Evolutionary conservation across 768 basidiomycete genomes (phyloP).

Genomic region (Dioszegia aurantiaca): DNA sequence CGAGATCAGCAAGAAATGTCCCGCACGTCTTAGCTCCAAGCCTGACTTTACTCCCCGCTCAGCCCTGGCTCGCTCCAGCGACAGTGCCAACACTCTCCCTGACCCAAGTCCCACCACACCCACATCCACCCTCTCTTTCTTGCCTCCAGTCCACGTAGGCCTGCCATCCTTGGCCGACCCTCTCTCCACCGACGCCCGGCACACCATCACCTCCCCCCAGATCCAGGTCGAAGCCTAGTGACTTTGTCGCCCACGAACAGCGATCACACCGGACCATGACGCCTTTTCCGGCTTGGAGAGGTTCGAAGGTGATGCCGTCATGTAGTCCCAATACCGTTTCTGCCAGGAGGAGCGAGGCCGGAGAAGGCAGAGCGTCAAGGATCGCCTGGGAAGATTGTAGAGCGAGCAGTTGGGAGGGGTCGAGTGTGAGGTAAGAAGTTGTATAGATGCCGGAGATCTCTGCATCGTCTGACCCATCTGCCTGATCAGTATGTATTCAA

Average conservation of each 20-base stretch:
- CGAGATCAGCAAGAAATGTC: no score
- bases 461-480: not conserved
- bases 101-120: conserved; percentile 41
- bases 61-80: not conserved
- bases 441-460: not conserved
- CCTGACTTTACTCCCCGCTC: not conserved
- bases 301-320: conserved; percentile 28
- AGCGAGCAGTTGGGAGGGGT: conserved; percentile 12
- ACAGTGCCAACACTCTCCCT: not conserved
- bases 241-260: conserved; percentile 8
- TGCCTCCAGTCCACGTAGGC: conserved; percentile 17
- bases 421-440: conserved; percentile 5
- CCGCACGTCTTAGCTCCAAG: no score
- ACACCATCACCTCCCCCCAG: not conserved
- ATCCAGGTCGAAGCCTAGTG: conserved; percentile 2
- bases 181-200: not conserved
- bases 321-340: not conserved
- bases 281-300: not conserved
- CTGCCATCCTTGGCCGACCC: conserved; percentile 3
- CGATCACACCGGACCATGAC: not conserved
- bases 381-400: conserved; percentile 5
- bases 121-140: conserved; percentile 23
- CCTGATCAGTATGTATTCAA: not conserved
- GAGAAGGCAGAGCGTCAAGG: conserved; percentile 21
- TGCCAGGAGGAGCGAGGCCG: conserved; percentile 28